Conservation (phyloP, 2,329 filamentous ascomycete genomes). For the Coleophoma eucalyptorum region DNA sequence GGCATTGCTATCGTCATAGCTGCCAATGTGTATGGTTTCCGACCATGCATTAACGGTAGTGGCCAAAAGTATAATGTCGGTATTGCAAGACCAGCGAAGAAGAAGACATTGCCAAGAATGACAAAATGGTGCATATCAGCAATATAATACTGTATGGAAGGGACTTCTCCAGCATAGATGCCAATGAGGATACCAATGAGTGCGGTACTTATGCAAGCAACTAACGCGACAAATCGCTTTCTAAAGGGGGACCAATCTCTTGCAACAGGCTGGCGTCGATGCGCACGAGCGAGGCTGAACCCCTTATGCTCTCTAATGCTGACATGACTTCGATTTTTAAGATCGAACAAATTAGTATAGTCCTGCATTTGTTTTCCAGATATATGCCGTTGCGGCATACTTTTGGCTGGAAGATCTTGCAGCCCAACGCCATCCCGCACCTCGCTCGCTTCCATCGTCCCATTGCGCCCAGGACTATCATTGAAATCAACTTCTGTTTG, state of each 20-base stretch:
- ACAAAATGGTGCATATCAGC: slow-evolving; percentile 64
- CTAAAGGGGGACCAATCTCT: slow-evolving; percentile 66
- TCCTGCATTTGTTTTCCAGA: slow-evolving; percentile 6
- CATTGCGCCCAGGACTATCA: neutral
- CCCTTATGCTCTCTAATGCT: slow-evolving; percentile 45
- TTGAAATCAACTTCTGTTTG: neutral
- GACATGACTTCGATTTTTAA: slow-evolving; percentile 49
- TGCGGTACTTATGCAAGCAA: slow-evolving; percentile 71
- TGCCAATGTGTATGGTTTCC: slow-evolving; percentile 72
- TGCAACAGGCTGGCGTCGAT: slow-evolving; percentile 62
- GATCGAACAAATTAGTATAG: slow-evolving; percentile 26
- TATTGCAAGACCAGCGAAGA: slow-evolving; percentile 68
- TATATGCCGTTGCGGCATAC: slow-evolving; percentile 13
- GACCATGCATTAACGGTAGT: slow-evolving; percentile 68
- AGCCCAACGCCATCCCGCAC: slow-evolving; percentile 10
- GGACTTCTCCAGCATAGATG: slow-evolving; percentile 74
- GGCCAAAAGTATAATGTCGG: slow-evolving; percentile 72
- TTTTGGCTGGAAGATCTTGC: slow-evolving; percentile 14
- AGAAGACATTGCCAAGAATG: slow-evolving; percentile 69
- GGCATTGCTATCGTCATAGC: slow-evolving; percentile 67
- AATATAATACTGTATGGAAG: slow-evolving; percentile 75
- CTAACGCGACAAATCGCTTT: slow-evolving; percentile 64
- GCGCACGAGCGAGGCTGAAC: slow-evolving; percentile 49
- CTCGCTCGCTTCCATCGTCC: neutral
- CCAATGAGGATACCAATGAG: slow-evolving; percentile 68